These are phyloP conservation scores for Backusella morwellensis DNA, from an alignment of 192 early-diverging fungal genomes.

Conservation along the genomic window DNA sequence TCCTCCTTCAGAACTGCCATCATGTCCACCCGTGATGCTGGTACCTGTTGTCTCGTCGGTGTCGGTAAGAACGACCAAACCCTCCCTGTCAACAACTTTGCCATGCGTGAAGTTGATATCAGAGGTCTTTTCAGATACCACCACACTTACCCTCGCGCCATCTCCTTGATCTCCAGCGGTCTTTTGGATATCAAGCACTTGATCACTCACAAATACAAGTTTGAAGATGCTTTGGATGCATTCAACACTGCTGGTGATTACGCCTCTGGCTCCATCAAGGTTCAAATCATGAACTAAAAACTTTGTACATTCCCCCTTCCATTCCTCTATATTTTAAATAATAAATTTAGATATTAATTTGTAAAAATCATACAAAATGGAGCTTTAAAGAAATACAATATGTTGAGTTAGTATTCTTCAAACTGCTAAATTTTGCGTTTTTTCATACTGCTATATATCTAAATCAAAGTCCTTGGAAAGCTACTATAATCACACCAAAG, in stretches of 20 bases:
- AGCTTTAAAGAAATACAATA: not conserved
- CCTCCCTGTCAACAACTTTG: conserved; percentile 30
- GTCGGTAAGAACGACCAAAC: conserved; percentile 31
- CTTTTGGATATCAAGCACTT: conserved; percentile 33
- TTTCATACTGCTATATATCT: too few relatives aligned
- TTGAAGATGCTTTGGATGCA: conserved; percentile 32
- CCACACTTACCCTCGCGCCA: conserved; percentile 32
- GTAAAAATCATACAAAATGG: not conserved
- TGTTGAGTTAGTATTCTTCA: too few relatives aligned
- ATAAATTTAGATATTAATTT: not conserved
- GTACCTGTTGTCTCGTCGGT: conserved; percentile 33
- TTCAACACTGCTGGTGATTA: conserved; percentile 28
- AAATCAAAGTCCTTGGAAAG: too few relatives aligned
- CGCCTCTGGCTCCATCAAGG: conserved; percentile 18
- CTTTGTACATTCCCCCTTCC: not conserved
- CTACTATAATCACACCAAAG: too few relatives aligned
- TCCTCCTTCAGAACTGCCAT: conserved; percentile 33
- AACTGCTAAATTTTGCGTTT: too few relatives aligned
- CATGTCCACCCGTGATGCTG: conserved; percentile 29
- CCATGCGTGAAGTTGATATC: conserved; percentile 34
- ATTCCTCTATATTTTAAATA: not conserved
- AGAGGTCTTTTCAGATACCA: conserved; percentile 32
- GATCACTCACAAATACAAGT: conserved; percentile 33
- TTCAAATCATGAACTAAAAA: conserved; percentile 30
- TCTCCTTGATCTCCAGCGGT: conserved; percentile 23